Percentiles rank a stretch among this genome's conserved stretches.
Conservation (phyloP, 2,329 filamentous ascomycete species). For the Colletotrichum theobromicola region DNA sequence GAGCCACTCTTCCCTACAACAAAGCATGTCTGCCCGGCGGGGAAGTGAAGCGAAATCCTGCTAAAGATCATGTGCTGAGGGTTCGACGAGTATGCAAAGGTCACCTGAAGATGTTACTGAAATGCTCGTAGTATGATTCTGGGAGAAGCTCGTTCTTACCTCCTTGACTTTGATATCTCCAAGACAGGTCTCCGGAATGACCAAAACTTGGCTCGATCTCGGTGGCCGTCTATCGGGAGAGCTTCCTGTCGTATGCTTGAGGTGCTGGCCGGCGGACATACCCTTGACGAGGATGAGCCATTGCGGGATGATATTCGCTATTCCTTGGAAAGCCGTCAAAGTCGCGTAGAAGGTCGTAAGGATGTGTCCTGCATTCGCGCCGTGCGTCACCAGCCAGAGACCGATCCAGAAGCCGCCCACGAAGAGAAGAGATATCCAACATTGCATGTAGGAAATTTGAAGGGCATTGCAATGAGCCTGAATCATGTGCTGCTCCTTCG, state of each 20-base stretch:
- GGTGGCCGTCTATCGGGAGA: constrained; percentile 28
- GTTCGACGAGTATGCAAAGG: constrained; percentile 79
- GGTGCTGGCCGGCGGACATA: constrained; percentile 70
- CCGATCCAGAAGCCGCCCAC: constrained; percentile 93
- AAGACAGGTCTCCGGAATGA: constrained; percentile 44
- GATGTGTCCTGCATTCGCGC: constrained; percentile 68
- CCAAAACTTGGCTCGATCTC: constrained; percentile 22
- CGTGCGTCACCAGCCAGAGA: constrained; percentile 67
- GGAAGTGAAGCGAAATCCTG: constrained; percentile 71
- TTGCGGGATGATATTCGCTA: constrained; percentile 78
- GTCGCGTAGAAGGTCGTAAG: constrained; percentile 87
- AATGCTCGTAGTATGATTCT: background rate
- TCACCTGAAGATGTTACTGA: constrained; percentile 57
- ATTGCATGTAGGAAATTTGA: constrained; percentile 75
- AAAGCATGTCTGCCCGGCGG: constrained; percentile 75
- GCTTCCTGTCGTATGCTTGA: constrained; percentile 37
- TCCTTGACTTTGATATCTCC: constrained; percentile 74
- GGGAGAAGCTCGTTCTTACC: constrained; percentile 49
- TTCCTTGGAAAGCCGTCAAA: constrained; percentile 75
- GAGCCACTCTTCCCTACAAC: constrained; percentile 87
- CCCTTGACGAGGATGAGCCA: constrained; percentile 82
- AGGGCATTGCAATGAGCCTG: constrained; percentile 73
- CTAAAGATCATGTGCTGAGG: constrained; percentile 64
- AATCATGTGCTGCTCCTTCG: constrained; percentile 67
- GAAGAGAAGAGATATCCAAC: constrained; percentile 81